Evolutionary conservation across 805 yeast genomes (phyloP).

Genomic region (Cyberlindnera americana): DNA sequence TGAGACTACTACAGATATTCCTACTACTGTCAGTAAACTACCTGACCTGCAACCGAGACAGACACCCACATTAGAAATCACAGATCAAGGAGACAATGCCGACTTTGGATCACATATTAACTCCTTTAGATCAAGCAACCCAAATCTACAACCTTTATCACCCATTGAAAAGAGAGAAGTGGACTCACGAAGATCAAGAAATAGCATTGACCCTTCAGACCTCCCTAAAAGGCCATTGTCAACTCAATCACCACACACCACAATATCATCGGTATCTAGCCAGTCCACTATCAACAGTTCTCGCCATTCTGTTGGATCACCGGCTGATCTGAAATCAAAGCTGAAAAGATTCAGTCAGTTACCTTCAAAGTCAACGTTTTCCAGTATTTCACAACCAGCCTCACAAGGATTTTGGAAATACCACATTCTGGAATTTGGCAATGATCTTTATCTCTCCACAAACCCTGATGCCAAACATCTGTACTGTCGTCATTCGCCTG

Average conservation of each 20-base stretch:
- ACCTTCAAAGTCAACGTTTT: not conserved
- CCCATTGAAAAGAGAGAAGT: slow-evolving; percentile 6
- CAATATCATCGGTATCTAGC: not conserved
- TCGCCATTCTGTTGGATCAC: slow-evolving; percentile 16
- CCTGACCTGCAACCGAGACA: slow-evolving; percentile 2
- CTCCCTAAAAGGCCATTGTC: not conserved
- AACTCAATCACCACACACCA: not conserved
- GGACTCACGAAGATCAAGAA: slow-evolving; percentile 1
- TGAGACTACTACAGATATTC: not conserved
- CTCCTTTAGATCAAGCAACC: slow-evolving; percentile 19
- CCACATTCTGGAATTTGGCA: slow-evolving; percentile 53
- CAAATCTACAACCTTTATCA: slow-evolving; percentile 25
- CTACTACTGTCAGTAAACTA: not conserved
- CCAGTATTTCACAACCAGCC: not conserved
- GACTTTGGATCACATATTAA: slow-evolving; percentile 3
- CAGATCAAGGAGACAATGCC: not conserved
- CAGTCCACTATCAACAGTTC: not conserved
- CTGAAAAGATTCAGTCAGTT: slow-evolving; percentile 6
- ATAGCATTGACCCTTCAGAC: slow-evolving; percentile 4
- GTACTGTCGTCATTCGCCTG: slow-evolving; percentile 58
- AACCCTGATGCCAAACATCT: slow-evolving; percentile 61
- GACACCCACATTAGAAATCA: no score
- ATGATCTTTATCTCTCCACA: slow-evolving; percentile 59
- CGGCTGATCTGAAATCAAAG: slow-evolving; percentile 9
- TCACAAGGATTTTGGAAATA: slow-evolving; percentile 41